Conservation (phyloP, 257 asterid species). For the Sherardia arvensis region DNA sequence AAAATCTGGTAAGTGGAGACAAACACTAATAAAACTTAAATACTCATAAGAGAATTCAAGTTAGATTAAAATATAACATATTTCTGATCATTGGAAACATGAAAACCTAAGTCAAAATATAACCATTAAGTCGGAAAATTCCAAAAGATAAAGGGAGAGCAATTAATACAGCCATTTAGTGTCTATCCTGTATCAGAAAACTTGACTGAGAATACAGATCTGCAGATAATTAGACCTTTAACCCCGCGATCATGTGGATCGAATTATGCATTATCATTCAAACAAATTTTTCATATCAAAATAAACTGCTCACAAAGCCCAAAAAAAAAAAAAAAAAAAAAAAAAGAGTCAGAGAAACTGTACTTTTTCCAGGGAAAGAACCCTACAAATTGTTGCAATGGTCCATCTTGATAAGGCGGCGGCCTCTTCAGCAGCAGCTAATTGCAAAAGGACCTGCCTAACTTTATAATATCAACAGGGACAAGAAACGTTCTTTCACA, state of each 20-base stretch:
- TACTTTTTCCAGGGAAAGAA: slow-evolving; percentile 86
- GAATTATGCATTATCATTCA: background rate
- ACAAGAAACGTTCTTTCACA: slow-evolving; percentile 10
- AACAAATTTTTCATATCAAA: background rate
- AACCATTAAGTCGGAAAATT: background rate
- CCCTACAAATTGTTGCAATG: slow-evolving; percentile 72
- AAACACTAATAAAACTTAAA: background rate
- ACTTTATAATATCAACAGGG: slow-evolving; percentile 15
- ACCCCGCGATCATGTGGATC: background rate
- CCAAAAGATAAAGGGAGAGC: too few species aligned
- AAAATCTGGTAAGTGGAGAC: slow-evolving; percentile 43
- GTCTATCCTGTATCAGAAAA: too few species aligned
- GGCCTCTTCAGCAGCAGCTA: slow-evolving; percentile 92
- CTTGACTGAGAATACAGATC: background rate
- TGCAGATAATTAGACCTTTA: background rate
- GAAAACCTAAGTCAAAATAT: background rate
- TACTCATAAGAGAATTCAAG: background rate
- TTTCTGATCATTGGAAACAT: background rate
- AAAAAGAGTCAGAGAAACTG: slow-evolving; percentile 13
- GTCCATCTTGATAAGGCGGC: slow-evolving; percentile 79
- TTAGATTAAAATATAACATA: background rate
- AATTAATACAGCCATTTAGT: too few species aligned
- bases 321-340: background rate
- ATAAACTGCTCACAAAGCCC: background rate
- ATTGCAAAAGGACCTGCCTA: slow-evolving; percentile 55